Percentiles rank a stretch among this genome's conserved stretches.
Evolutionary conservation across 495 filamentous ascomycete genomes (phyloP).

Genomic region (Neurospora sublineolata): DNA sequence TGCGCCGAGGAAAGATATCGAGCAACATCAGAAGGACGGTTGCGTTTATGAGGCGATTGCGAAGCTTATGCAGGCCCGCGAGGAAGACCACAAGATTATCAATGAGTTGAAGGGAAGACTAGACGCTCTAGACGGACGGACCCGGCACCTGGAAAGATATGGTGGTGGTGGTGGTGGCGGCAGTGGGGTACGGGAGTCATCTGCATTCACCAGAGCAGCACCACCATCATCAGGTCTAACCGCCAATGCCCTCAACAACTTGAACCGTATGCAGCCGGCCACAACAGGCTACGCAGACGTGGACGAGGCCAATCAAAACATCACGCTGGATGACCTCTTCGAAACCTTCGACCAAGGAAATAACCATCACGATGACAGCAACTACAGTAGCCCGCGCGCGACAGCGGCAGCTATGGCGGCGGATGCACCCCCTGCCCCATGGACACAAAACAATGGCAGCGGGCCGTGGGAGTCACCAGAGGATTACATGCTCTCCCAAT

Average conservation of each 20-base stretch:
- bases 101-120: conserved; percentile 15
- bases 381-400: conserved; percentile 1
- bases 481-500: conserved; percentile 32
- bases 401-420: not conserved
- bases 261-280: not conserved
- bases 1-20: conserved; percentile 21
- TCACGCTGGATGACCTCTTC: not conserved
- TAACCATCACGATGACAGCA: conserved; percentile 4
- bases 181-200: not conserved
- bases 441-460: not conserved
- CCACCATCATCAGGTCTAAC: not conserved
- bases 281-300: not conserved
- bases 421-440: conserved; percentile 5
- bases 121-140: conserved; percentile 1
- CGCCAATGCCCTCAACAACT: not conserved
- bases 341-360: not conserved
- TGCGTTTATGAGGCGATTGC: conserved; percentile 21
- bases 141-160: not conserved
- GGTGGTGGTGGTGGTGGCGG: not conserved
- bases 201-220: not conserved
- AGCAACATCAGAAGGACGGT: conserved; percentile 14
- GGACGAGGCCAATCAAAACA: not conserved
- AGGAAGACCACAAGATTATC: conserved; percentile 19
- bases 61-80: conserved; percentile 7
- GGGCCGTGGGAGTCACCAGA: conserved; percentile 6